Evolutionary conservation across 768 basidiomycete species (phyloP).

Genomic region (Sporobolomyces pararoseus): DNA sequence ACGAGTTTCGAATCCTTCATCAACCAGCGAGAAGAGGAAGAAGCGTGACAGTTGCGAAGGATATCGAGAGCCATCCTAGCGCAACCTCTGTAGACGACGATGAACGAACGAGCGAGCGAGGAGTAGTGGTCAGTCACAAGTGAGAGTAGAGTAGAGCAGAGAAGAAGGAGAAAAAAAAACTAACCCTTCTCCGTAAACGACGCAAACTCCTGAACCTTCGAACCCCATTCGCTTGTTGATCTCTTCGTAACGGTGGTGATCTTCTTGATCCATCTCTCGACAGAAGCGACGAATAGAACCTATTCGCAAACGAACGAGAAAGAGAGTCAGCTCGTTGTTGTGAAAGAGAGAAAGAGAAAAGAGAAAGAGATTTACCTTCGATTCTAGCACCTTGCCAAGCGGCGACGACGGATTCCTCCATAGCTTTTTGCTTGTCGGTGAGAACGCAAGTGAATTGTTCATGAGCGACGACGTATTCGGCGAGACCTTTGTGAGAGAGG

Average conservation of each 20-base stretch:
- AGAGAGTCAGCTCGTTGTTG: background rate
- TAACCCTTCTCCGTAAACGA: slow-evolving; percentile 30
- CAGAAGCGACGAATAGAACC: slow-evolving; percentile 18
- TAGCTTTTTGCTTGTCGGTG: slow-evolving; percentile 4
- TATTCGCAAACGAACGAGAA: background rate
- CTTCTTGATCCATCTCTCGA: background rate
- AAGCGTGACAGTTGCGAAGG: background rate
- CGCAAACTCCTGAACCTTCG: slow-evolving; percentile 1
- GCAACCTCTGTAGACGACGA: slow-evolving; percentile 10
- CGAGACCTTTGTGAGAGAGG: slow-evolving; percentile 21
- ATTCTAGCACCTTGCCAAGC: slow-evolving; percentile 7
- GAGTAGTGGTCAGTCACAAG: no score
- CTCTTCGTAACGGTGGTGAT: background rate
- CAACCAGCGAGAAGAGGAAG: background rate
- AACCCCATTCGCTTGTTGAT: slow-evolving; percentile 20
- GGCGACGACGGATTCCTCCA: background rate
- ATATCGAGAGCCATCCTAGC: slow-evolving; percentile 21
- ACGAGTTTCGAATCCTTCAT: slow-evolving; percentile 1
- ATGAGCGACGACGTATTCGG: slow-evolving; percentile 13
- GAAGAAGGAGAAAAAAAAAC: background rate
- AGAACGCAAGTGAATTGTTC: background rate
- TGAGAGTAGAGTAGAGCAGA: no score
- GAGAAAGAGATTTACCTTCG: background rate
- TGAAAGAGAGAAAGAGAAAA: background rate
- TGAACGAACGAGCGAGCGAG: background rate